Evolutionary conservation across 176 grass and related monocot species (phyloP).

Genomic region (Ensete ventricosum): DNA sequence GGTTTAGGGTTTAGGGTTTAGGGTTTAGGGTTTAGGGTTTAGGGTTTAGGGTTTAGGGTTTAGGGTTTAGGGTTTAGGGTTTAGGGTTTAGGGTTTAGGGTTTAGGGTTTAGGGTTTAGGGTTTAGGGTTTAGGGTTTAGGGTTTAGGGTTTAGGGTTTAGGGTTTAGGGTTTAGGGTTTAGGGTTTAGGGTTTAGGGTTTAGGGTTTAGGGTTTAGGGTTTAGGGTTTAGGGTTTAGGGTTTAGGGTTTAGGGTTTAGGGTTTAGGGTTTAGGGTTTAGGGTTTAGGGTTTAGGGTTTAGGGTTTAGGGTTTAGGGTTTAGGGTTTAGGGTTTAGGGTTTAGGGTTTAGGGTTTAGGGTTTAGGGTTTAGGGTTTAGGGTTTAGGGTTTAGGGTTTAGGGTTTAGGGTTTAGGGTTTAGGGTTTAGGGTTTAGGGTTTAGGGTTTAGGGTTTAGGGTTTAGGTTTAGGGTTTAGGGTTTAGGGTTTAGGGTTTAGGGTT

Average conservation of each 20-base stretch:
- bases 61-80: slow-evolving; percentile 25
- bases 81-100: slow-evolving; percentile 28
- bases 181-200: slow-evolving; percentile 4
- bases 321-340: not conserved
- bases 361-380: slow-evolving; percentile 10
- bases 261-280: slow-evolving; percentile 6
- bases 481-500: slow-evolving; percentile 32
- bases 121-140: not conserved
- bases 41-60: slow-evolving; percentile 30
- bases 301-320: not conserved
- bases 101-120: slow-evolving; percentile 6
- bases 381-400: slow-evolving; percentile 25
- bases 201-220: not conserved
- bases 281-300: slow-evolving; percentile 1
- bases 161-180: slow-evolving; percentile 1
- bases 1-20: slow-evolving; percentile 21
- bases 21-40: slow-evolving; percentile 28
- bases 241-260: slow-evolving; percentile 3
- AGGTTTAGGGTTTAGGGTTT: slow-evolving; percentile 25
- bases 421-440: slow-evolving; percentile 29
- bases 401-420: slow-evolving; percentile 29
- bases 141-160: not conserved
- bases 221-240: not conserved
- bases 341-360: not conserved
- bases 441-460: slow-evolving; percentile 26